Evolutionary conservation across 2,329 filamentous ascomycete genomes (phyloP), one percentile per base, ranked within the genome.

Genomic region (Coniosporium tulheliwenetii): DNA sequence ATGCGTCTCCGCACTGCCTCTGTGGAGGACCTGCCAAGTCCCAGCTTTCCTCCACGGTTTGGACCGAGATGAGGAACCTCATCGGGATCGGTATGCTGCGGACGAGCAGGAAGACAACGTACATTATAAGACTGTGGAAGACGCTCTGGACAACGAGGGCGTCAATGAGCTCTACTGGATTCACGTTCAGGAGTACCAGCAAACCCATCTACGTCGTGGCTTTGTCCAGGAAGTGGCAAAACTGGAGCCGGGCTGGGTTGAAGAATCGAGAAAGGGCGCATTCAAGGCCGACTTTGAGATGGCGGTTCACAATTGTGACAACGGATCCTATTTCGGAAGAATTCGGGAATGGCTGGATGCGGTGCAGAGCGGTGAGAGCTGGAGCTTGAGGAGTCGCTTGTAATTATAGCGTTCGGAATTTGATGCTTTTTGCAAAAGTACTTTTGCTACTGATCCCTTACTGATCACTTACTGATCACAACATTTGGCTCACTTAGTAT

Each of bases 161-260:
- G n/a, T n/a, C n/a, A 36, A 19, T 12, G 32, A 15, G 5, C 49
- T 66, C n/a, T 66, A 62, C 44, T 64, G 57, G 55, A 52, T 58
- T 7, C 59, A 66, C 41, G 30, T 57, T n/a, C 54, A 58, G 51
- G 56, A 65, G 19, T 65, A 61, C 43, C 62, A 67, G 45, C 43
- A 52, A 39, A 66, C 63, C 2, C 50, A 50, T 19, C 45, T 66
- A 38, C 51, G 59, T 2, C 52, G 54, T 35, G 46, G 58, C 13
- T 66, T 61, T 41, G 19, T 47, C 3, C 45, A 52, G 1, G 50
- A 52, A 7, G 52, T 66, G 54, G 43, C 46, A 16, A 45, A 51
- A 39, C 45, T 58, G 10, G 43, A 53, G 29, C 57, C 58, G 1
- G 47, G 44, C 10, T 65, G 61, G 60, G 48, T 52, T 31, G 39